A percentile compares a stretch with the other conserved stretches of the same genome.
phyloP scores from a whole-genome alignment of 495 filamentous ascomycete species.

The Pseudomonodictys pantanalensis region DNA sequence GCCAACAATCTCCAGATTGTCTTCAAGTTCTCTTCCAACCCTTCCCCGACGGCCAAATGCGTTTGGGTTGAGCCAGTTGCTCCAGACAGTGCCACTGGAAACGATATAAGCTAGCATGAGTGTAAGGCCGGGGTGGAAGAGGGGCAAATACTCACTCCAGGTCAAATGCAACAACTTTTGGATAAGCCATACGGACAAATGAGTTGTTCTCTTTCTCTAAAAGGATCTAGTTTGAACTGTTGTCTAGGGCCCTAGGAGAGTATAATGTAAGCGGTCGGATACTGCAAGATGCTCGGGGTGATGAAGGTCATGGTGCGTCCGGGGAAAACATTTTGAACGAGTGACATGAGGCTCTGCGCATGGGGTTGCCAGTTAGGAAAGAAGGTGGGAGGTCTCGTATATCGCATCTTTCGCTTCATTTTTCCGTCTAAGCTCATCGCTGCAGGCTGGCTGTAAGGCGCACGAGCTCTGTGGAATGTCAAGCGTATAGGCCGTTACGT shows the following conservation, averaged over 20 bases:
- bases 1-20: neutral
- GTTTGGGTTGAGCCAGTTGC: neutral
- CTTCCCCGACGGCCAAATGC: neutral
- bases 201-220: neutral
- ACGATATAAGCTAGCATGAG: neutral
- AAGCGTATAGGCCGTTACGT: too few species aligned
- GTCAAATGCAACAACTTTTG: constrained; percentile 1
- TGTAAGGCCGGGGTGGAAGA: neutral
- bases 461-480: too few species aligned
- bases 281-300: neutral
- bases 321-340: neutral
- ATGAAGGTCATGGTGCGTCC: neutral
- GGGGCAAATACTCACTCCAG: neutral
- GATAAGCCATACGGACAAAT: neutral
- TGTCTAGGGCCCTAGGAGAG: neutral
- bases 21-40: neutral
- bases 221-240: neutral
- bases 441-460: too few species aligned
- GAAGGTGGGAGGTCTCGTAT: too few species aligned
- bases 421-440: too few species aligned
- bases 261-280: neutral
- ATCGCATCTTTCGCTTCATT: too few species aligned
- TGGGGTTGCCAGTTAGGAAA: too few species aligned
- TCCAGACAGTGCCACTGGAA: neutral
- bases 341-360: neutral